Conservation (phyloP, 2,329 filamentous ascomycete genomes). For the Fusarium verrucosum region DNA sequence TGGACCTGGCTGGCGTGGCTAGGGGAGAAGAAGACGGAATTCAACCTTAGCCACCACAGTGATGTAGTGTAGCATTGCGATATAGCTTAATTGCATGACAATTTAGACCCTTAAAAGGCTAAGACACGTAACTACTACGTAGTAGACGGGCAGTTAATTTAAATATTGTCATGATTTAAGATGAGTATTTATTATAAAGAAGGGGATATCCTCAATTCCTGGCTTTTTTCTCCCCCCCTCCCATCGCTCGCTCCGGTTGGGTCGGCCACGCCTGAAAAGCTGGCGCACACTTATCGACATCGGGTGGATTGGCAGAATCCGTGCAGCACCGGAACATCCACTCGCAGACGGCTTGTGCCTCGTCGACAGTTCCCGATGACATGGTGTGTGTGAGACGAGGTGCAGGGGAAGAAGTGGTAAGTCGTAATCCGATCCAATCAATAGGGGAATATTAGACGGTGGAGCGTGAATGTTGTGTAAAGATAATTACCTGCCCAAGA, state of each 20-base stretch:
- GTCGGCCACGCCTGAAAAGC: slow-evolving; percentile 19
- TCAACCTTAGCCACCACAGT: neutral
- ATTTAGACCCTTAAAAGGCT: neutral
- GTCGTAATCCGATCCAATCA: neutral
- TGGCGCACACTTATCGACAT: slow-evolving; percentile 15
- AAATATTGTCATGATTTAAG: neutral
- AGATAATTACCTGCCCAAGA: neutral
- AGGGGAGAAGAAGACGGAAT: neutral
- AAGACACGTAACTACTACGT: neutral
- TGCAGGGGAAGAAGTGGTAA: slow-evolving; percentile 14
- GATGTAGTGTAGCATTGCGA: neutral
- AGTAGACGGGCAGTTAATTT: neutral
- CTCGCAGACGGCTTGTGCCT: slow-evolving; percentile 25
- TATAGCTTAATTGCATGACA: neutral
- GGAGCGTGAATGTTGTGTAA: slow-evolving; percentile 1
- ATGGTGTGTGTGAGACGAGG: slow-evolving; percentile 30
- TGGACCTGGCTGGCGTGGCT: slow-evolving; percentile 19
- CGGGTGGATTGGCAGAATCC: slow-evolving; percentile 19
- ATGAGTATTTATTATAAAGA: neutral
- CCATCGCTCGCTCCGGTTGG: too few species aligned
- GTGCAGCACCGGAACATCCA: slow-evolving; percentile 25
- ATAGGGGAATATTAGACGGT: slow-evolving; percentile 20
- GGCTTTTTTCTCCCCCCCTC: neutral
- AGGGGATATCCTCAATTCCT: neutral
- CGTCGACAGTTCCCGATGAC: slow-evolving; percentile 19